These are phyloP conservation scores for Colletotrichum liriopes DNA, from an alignment of 2,329 filamentous ascomycete genomes.

Conservation along the genomic window DNA sequence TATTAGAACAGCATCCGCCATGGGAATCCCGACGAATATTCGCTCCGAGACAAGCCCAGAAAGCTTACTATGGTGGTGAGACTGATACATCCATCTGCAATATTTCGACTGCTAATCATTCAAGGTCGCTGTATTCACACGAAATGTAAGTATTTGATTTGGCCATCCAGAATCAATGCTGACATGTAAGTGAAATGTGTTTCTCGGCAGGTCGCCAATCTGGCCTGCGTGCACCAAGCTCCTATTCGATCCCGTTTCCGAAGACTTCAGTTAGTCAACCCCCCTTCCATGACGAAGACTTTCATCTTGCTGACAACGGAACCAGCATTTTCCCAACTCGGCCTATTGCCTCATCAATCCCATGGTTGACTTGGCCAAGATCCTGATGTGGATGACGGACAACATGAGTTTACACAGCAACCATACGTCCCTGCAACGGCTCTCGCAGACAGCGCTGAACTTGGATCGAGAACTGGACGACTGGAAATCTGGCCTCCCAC, in stretches of 20 bases:
- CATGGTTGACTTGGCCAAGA: slow-evolving; percentile 41
- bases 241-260: slow-evolving; percentile 34
- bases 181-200: slow-evolving; percentile 35
- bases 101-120: not conserved
- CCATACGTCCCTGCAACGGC: slow-evolving; percentile 31
- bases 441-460: slow-evolving; percentile 34
- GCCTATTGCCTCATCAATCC: slow-evolving; percentile 36
- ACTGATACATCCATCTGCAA: too few species aligned
- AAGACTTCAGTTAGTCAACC: slow-evolving; percentile 29
- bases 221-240: slow-evolving; percentile 24
- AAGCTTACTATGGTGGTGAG: slow-evolving; percentile 44
- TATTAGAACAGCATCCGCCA: slow-evolving; percentile 52
- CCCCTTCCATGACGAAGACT: not conserved
- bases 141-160: slow-evolving; percentile 33
- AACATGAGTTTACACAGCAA: slow-evolving; percentile 34
- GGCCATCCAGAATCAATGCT: not conserved
- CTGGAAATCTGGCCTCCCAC: slow-evolving; percentile 31
- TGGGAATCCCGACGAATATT: slow-evolving; percentile 49
- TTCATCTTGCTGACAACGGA: not conserved
- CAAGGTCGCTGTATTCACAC: slow-evolving; percentile 43
- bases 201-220: slow-evolving; percentile 40
- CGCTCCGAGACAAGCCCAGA: slow-evolving; percentile 39
- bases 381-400: slow-evolving; percentile 42
- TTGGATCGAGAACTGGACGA: slow-evolving; percentile 32
- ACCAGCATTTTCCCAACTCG: slow-evolving; percentile 33